These are phyloP conservation scores for Westerdykella sp. DNA, from an alignment of 2,329 filamentous ascomycete species.

Conservation along the genomic window DNA sequence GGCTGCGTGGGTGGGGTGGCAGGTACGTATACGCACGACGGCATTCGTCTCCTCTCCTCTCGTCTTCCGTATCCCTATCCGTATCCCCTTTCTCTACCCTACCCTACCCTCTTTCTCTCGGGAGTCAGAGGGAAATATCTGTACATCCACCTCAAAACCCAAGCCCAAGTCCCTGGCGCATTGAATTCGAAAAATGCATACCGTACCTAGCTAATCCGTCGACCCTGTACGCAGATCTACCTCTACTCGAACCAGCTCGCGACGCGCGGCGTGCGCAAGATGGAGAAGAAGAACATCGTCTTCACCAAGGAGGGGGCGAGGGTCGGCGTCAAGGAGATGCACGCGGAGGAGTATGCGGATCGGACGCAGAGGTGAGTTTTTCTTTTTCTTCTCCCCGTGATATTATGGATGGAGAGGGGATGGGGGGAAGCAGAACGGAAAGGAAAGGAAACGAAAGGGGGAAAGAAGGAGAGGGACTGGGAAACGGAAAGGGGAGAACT, in stretches of 20 bases:
- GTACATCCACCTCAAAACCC: too few relatives aligned
- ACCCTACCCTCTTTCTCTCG: not conserved
- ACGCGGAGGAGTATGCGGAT: constrained; percentile 66
- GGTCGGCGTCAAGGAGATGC: constrained; percentile 64
- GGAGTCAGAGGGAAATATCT: too few relatives aligned
- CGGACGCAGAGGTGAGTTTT: constrained; percentile 54
- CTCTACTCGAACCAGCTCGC: constrained; percentile 61
- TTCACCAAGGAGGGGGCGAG: constrained; percentile 70
- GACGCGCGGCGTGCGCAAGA: constrained; percentile 58
- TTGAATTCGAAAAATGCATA: too few relatives aligned
- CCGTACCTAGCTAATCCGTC: too few relatives aligned
- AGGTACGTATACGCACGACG: too few relatives aligned
- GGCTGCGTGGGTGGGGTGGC: constrained; percentile 62
- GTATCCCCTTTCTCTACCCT: not conserved
- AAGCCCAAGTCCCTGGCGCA: too few relatives aligned
- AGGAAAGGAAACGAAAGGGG: too few relatives aligned
- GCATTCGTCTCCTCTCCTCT: not conserved
- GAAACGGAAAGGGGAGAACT: too few relatives aligned
- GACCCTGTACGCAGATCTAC: constrained; percentile 59
- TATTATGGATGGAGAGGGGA: not conserved
- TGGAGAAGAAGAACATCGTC: constrained; percentile 68
- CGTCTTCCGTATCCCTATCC: not conserved
- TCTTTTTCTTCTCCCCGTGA: not conserved
- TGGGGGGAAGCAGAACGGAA: not conserved
- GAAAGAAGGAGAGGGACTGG: too few relatives aligned